These are phyloP conservation scores for Calonectria multiphialidica DNA, from an alignment of 2,329 filamentous ascomycete species.

Conservation along the genomic window DNA sequence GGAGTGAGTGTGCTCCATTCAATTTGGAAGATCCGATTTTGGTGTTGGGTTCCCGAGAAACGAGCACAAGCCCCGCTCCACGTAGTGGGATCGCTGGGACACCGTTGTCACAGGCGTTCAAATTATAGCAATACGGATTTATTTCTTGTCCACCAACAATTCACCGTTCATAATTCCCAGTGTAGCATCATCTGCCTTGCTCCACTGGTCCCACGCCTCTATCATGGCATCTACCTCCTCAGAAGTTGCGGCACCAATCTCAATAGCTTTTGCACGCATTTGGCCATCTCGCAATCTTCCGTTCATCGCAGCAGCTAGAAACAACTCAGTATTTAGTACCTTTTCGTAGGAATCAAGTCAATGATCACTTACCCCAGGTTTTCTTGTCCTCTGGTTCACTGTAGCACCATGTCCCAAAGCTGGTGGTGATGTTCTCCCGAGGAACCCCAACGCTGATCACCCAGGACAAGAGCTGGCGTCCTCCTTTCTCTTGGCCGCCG, in stretches of 20 bases:
- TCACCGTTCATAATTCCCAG: constrained; percentile 47
- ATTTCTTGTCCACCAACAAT: constrained; percentile 39
- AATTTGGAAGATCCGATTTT: background rate
- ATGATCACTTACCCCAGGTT: constrained; percentile 41
- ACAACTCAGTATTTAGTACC: constrained; percentile 7
- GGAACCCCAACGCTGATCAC: constrained; percentile 38
- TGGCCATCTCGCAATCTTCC: constrained; percentile 40
- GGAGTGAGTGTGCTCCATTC: background rate
- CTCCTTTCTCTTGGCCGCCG: constrained; percentile 43
- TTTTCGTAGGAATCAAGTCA: fast-evolving
- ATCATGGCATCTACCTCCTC: constrained; percentile 44
- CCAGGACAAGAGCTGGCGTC: constrained; percentile 45
- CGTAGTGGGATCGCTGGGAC: background rate
- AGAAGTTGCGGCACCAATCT: constrained; percentile 39
- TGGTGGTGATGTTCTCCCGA: constrained; percentile 37
- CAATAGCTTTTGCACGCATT: constrained; percentile 40
- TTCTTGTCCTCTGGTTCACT: constrained; percentile 39
- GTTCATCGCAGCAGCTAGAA: constrained; percentile 42
- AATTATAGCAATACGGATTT: background rate
- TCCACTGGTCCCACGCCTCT: constrained; percentile 45
- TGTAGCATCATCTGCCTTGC: constrained; percentile 41
- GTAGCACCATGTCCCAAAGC: constrained; percentile 47
- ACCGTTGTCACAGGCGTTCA: background rate
- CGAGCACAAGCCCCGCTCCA: background rate
- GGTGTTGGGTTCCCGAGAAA: background rate